Conservation (phyloP, 2,329 filamentous ascomycete genomes). For the Ophioceras dolichostomum region DNA sequence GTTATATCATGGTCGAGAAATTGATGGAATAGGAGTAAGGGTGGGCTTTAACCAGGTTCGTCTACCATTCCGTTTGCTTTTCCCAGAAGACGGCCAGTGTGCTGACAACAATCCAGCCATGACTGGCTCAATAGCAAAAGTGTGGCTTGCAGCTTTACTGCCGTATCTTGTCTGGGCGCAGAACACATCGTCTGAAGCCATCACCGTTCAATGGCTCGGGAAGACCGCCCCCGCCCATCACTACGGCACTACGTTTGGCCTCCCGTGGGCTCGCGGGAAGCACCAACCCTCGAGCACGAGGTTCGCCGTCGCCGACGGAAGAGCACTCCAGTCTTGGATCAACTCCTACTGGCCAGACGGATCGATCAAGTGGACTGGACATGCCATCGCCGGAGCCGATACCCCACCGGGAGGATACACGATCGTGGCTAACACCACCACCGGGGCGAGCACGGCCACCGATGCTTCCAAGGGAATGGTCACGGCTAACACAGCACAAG, state of each 20-base stretch:
- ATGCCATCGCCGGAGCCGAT: constrained; percentile 28
- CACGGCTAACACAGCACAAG: constrained; percentile 14
- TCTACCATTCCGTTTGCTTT: too few relatives aligned
- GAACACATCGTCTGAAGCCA: too few relatives aligned
- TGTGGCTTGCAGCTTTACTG: too few relatives aligned
- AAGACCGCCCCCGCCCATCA: background rate
- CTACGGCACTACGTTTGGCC: constrained; percentile 3
- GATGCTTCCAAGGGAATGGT: constrained; percentile 18
- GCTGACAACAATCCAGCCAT: too few relatives aligned
- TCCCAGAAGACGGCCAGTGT: too few relatives aligned
- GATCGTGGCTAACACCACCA: constrained; percentile 3
- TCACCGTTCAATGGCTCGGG: constrained; percentile 3
- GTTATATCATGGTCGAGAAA: too few relatives aligned
- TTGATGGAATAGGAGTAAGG: too few relatives aligned
- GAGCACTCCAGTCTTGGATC: constrained; percentile 37
- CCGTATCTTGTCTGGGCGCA: too few relatives aligned
- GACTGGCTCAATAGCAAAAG: too few relatives aligned
- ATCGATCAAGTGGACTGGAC: constrained; percentile 49
- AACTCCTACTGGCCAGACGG: constrained; percentile 49
- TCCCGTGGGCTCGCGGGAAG: constrained; percentile 6
- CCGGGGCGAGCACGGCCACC: background rate
- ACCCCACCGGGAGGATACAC: background rate
- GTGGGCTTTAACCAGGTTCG: too few relatives aligned
- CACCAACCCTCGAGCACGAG: background rate
- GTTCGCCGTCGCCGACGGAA: constrained; percentile 1